These are phyloP conservation scores for Brettanomyces anomalus DNA, from an alignment of 805 yeast species.

Conservation along the genomic window DNA sequence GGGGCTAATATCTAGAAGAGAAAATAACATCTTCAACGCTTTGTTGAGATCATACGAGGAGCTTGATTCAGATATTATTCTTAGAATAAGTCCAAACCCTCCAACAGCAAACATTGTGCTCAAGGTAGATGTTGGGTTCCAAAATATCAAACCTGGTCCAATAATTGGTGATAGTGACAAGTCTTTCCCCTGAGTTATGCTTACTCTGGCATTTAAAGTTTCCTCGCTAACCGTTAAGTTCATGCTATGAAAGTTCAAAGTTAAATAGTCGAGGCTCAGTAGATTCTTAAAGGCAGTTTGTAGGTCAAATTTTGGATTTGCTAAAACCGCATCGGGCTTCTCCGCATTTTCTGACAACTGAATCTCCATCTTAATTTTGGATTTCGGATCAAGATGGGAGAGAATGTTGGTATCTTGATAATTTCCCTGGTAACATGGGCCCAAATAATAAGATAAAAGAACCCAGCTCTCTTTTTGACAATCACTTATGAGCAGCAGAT, in stretches of 20 bases:
- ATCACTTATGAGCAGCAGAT: slow-evolving; percentile 30
- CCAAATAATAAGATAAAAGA: slow-evolving; percentile 35
- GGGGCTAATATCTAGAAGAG: slow-evolving; percentile 37
- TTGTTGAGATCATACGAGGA: slow-evolving; percentile 26
- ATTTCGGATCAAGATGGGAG: slow-evolving; percentile 30
- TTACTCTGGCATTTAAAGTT: background rate
- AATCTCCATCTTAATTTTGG: background rate
- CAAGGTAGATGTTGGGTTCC: slow-evolving; percentile 10
- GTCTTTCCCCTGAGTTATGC: background rate
- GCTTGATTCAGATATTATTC: slow-evolving; percentile 36
- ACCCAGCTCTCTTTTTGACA: slow-evolving; percentile 43
- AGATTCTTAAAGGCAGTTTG: background rate
- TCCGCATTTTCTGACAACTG: background rate
- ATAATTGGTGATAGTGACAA: background rate
- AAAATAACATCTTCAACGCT: slow-evolving; percentile 33
- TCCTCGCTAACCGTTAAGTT: background rate
- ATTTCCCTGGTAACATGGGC: slow-evolving; percentile 41
- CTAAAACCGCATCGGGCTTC: background rate
- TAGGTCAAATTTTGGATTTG: background rate
- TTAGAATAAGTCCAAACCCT: slow-evolving; percentile 39
- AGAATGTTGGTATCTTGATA: slow-evolving; percentile 30
- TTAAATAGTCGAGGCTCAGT: background rate
- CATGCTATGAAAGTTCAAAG: slow-evolving; percentile 2
- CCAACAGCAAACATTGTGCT: slow-evolving; percentile 35
- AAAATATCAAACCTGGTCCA: slow-evolving; percentile 4